Evolutionary conservation across 2,329 filamentous ascomycete species (phyloP).

Genomic region (Fusarium oligoseptatum): DNA sequence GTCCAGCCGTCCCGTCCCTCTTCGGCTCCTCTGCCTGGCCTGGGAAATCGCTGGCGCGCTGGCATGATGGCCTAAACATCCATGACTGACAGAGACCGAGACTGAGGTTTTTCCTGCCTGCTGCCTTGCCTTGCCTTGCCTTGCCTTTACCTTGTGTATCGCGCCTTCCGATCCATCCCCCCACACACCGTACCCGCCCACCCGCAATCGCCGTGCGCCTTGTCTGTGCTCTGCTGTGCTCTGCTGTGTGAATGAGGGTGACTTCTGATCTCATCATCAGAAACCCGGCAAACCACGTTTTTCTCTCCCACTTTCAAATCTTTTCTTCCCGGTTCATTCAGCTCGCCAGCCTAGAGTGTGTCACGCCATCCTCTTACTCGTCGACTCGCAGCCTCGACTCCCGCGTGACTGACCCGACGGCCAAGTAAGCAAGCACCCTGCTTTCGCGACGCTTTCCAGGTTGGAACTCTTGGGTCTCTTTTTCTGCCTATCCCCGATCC

Average conservation of each 20-base stretch:
- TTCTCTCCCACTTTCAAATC: not conserved
- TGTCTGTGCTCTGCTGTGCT: not conserved
- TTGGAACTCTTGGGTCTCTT: constrained; percentile 7
- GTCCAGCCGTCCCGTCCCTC: not conserved
- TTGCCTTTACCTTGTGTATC: constrained; percentile 10
- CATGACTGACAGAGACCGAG: not conserved
- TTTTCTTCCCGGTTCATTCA: not conserved
- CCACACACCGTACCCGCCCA: constrained; percentile 25
- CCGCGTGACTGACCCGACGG: constrained; percentile 4
- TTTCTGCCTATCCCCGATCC: constrained; percentile 34
- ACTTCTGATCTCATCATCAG: constrained; percentile 29
- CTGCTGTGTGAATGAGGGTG: constrained; percentile 10
- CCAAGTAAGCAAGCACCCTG: not conserved
- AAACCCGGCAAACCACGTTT: constrained; percentile 8
- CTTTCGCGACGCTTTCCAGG: not conserved
- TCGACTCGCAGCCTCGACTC: not conserved
- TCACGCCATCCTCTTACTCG: constrained; percentile 1
- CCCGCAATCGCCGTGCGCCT: constrained; percentile 23
- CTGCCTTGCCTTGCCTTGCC: constrained; percentile 18
- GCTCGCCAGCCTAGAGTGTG: not conserved
- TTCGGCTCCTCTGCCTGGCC: not conserved
- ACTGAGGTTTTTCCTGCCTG: not conserved
- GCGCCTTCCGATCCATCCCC: constrained; percentile 33
- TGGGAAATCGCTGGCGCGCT: not conserved
- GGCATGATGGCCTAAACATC: not conserved